Conservation (phyloP, 2,329 filamentous ascomycete genomes). For the Rutstroemia sydowiana region DNA sequence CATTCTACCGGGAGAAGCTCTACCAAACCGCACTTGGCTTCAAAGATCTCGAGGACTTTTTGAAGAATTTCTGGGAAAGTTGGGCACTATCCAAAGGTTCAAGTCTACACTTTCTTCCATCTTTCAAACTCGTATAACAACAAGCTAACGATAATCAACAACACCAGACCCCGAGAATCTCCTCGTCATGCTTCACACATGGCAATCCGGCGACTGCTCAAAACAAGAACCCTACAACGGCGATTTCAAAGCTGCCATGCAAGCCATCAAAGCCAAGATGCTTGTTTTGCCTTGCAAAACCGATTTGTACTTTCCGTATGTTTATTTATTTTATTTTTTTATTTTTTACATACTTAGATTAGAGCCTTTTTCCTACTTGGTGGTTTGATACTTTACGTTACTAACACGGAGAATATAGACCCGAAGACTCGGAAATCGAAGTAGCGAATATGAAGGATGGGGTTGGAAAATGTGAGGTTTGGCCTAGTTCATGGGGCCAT, state of each 20-base stretch:
- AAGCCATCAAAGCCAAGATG: constrained; percentile 62
- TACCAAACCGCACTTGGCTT: constrained; percentile 59
- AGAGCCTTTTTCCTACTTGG: too few species aligned
- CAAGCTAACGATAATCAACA: not conserved
- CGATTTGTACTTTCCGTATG: constrained; percentile 71
- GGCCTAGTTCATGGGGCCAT: constrained; percentile 59
- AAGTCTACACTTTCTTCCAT: not conserved
- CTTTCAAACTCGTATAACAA: not conserved
- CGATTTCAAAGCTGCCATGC: constrained; percentile 58
- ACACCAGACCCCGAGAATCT: constrained; percentile 63
- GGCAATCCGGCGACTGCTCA: constrained; percentile 68
- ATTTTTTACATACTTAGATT: too few species aligned
- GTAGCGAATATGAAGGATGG: constrained; percentile 54
- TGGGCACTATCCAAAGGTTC: constrained; percentile 62
- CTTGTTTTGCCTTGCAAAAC: constrained; percentile 66
- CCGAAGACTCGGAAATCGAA: constrained; percentile 71
- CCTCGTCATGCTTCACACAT: constrained; percentile 68
- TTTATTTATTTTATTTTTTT: constrained; percentile 5
- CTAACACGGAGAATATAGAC: constrained; percentile 35
- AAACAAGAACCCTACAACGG: constrained; percentile 61
- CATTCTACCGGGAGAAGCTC: constrained; percentile 68
- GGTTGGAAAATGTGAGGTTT: constrained; percentile 45
- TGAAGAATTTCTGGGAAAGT: constrained; percentile 67
- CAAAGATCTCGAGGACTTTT: constrained; percentile 64
- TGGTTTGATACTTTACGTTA: too few species aligned